These are phyloP conservation scores for Noccaea bulbosa DNA, from an alignment of 345 rosid species.

Conservation along the genomic window DNA sequence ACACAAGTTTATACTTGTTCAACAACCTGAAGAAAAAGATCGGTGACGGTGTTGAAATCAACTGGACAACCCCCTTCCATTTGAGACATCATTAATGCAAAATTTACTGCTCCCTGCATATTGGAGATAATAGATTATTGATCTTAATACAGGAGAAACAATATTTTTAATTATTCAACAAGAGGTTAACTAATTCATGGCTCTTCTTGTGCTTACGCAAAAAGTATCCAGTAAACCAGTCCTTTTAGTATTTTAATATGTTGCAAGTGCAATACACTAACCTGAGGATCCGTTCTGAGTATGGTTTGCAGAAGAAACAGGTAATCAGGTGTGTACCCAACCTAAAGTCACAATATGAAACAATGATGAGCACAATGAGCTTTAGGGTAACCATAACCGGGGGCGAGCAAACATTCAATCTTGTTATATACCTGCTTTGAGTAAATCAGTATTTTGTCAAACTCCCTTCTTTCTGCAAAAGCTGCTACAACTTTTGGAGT, in stretches of 20 bases:
- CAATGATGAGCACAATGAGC: slow-evolving; percentile 26
- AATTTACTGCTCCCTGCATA: slow-evolving; percentile 94
- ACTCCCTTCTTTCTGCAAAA: slow-evolving; percentile 97
- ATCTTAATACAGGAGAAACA: neutral
- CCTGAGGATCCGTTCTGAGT: slow-evolving; percentile 99
- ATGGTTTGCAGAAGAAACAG: slow-evolving; percentile 98
- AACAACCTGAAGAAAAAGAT: slow-evolving; percentile 97
- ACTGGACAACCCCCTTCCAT: slow-evolving; percentile 99
- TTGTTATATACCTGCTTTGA: slow-evolving; percentile 75
- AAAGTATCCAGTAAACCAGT: slow-evolving; percentile 11
- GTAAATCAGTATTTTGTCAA: slow-evolving; percentile 90
- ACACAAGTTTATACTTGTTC: neutral
- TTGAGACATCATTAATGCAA: slow-evolving; percentile 99
- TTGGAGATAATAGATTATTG: slow-evolving; percentile 13
- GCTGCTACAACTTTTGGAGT: slow-evolving; percentile 99
- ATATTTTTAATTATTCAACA: slow-evolving; percentile 1
- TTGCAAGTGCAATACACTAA: slow-evolving; percentile 33
- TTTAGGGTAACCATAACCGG: slow-evolving; percentile 11
- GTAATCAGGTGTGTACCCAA: slow-evolving; percentile 97
- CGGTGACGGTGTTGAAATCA: slow-evolving; percentile 95
- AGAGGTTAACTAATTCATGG: slow-evolving; percentile 17
- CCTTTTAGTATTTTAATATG: slow-evolving; percentile 6
- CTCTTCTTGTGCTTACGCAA: slow-evolving; percentile 13
- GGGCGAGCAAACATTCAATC: neutral
- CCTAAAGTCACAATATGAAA: slow-evolving; percentile 55